These are phyloP conservation scores for Prototheca cutis DNA, from an alignment of 163 green algal genomes.

Conservation along the genomic window DNA sequence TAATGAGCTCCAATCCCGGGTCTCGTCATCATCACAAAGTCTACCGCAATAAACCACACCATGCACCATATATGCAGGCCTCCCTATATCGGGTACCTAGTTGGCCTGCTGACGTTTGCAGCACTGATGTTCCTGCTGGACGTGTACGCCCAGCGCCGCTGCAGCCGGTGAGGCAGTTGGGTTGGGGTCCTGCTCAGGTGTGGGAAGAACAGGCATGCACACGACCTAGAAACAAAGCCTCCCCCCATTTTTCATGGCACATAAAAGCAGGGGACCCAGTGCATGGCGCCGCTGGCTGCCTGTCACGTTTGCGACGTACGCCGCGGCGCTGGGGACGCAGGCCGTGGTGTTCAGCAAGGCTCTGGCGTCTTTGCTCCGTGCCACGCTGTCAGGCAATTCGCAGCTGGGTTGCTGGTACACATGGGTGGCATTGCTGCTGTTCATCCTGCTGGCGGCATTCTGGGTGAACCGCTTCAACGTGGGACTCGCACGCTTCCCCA, in stretches of 20 bases:
- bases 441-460: slow-evolving; percentile 60
- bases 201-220: no score
- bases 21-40: no score
- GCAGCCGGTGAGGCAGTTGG: no score
- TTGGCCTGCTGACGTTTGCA: slow-evolving; percentile 1
- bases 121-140: neutral
- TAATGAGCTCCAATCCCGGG: no score
- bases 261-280: no score
- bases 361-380: slow-evolving; percentile 70
- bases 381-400: slow-evolving; percentile 57
- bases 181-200: no score
- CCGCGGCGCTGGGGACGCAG: slow-evolving; percentile 70
- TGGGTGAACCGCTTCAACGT: slow-evolving; percentile 52
- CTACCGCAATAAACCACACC: no score
- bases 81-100: slow-evolving; percentile 42
- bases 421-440: slow-evolving; percentile 57
- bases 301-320: slow-evolving; percentile 67
- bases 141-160: neutral
- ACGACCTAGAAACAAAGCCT: no score
- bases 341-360: slow-evolving; percentile 76
- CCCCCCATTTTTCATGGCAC: no score
- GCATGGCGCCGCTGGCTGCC: slow-evolving; percentile 54
- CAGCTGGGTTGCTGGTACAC: slow-evolving; percentile 66
- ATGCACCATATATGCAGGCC: no score
- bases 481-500: slow-evolving; percentile 60